phyloP scores from a whole-genome alignment of 768 basidiomycete species.

The Phylloporus sp. region DNA sequence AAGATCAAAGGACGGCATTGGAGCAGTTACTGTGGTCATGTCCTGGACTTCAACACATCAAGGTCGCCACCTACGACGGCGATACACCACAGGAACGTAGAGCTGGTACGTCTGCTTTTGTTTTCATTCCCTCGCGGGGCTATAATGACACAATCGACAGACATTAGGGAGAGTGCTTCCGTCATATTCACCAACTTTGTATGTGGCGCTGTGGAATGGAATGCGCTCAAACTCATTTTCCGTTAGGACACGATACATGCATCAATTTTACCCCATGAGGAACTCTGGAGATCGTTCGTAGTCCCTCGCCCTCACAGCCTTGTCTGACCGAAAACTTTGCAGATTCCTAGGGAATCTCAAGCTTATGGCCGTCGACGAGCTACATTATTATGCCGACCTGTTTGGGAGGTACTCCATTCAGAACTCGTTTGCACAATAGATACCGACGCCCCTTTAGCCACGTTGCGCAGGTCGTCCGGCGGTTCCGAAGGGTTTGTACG shows the following conservation, averaged over 20 bases:
- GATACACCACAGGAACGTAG: slow-evolving; percentile 76
- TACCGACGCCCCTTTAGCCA: slow-evolving; percentile 45
- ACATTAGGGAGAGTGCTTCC: slow-evolving; percentile 67
- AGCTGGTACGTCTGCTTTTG: slow-evolving; percentile 38
- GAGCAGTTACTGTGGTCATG: slow-evolving; percentile 61
- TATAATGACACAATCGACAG: slow-evolving; percentile 30
- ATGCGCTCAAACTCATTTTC: background rate
- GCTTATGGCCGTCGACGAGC: slow-evolving; percentile 77
- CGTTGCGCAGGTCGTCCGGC: slow-evolving; percentile 73
- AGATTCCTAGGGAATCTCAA: slow-evolving; percentile 77
- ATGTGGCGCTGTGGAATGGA: slow-evolving; percentile 13
- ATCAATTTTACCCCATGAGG: slow-evolving; percentile 81
- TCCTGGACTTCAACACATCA: slow-evolving; percentile 58
- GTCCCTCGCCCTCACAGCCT: background rate
- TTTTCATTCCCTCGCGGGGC: background rate
- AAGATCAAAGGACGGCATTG: slow-evolving; percentile 75
- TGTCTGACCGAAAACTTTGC: slow-evolving; percentile 1
- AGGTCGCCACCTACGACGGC: slow-evolving; percentile 80
- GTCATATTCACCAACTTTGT: slow-evolving; percentile 91
- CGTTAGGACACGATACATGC: slow-evolving; percentile 79
- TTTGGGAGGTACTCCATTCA: slow-evolving; percentile 61
- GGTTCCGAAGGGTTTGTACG: slow-evolving; percentile 70
- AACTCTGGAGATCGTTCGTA: slow-evolving; percentile 68
- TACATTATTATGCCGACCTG: slow-evolving; percentile 81
- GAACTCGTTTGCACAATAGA: background rate